Conservation (phyloP, 192 early-diverging fungal genomes). For the Neocallimastix lanati region DNA sequence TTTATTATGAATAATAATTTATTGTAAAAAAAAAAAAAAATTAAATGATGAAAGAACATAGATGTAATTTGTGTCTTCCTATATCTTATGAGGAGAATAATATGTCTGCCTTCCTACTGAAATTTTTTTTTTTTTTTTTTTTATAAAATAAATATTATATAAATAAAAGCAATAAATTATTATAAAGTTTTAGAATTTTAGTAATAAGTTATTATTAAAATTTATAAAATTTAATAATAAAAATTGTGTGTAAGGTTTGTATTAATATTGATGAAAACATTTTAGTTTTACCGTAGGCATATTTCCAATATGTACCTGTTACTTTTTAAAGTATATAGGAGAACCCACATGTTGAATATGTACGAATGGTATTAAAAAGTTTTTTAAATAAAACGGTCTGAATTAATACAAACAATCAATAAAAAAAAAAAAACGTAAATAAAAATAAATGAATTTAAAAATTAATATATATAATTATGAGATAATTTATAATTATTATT, state of each 20-base stretch:
- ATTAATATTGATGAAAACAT: neutral
- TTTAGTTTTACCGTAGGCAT: neutral
- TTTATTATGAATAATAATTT: too few relatives aligned
- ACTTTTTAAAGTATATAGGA: neutral
- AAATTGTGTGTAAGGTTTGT: neutral
- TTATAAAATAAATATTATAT: neutral
- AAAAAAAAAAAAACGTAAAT: too few relatives aligned
- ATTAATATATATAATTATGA: too few relatives aligned
- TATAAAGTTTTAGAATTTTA: too few relatives aligned
- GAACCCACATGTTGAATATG: neutral
- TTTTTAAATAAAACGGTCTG: neutral
- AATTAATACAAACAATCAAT: neutral
- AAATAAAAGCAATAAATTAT: too few relatives aligned
- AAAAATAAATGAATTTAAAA: too few relatives aligned
- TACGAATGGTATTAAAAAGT: neutral
- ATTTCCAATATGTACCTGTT: neutral
- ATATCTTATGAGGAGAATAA: neutral
- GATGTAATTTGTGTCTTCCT: neutral
- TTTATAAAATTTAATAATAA: too few relatives aligned
- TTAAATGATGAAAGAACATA: neutral
- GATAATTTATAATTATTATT: too few relatives aligned
- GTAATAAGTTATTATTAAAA: too few relatives aligned
- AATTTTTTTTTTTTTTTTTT: neutral
- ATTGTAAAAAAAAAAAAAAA: neutral
- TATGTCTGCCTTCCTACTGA: neutral